Conservation (phyloP, 768 basidiomycete genomes). For the Hypholoma sublateritium region DNA sequence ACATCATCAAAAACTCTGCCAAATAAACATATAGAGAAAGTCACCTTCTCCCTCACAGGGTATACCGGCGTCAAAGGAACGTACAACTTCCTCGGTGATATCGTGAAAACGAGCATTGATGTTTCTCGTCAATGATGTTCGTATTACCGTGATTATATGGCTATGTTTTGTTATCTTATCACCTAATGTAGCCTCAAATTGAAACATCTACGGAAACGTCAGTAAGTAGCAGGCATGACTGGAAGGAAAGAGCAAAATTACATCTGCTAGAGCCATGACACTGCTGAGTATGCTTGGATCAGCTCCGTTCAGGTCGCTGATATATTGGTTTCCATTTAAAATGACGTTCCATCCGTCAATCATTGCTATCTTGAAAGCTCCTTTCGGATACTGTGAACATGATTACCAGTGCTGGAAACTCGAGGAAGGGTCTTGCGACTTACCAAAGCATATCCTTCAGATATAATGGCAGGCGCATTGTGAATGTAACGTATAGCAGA, state of each 20-base stretch:
- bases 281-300: constrained; percentile 22
- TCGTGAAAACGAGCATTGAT: neutral
- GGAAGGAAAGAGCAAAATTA: neutral
- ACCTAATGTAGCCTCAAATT: neutral
- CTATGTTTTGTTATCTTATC: neutral
- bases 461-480: neutral
- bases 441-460: neutral
- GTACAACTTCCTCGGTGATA: neutral
- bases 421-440: neutral
- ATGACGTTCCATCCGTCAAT: constrained; percentile 31
- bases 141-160: neutral
- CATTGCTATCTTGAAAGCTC: constrained; percentile 5
- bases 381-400: neutral
- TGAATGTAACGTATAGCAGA: neutral
- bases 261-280: constrained; percentile 13
- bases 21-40: neutral
- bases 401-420: neutral
- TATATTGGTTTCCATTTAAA: constrained; percentile 25
- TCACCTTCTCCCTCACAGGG: neutral
- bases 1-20: neutral
- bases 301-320: constrained; percentile 34
- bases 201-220: neutral
- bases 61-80: neutral
- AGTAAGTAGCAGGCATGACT: neutral
- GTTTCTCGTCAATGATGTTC: constrained; percentile 1